Base-by-base conservation (phyloP, 2,329 filamentous ascomycete genomes). In the Neonectria hederae region DNA sequence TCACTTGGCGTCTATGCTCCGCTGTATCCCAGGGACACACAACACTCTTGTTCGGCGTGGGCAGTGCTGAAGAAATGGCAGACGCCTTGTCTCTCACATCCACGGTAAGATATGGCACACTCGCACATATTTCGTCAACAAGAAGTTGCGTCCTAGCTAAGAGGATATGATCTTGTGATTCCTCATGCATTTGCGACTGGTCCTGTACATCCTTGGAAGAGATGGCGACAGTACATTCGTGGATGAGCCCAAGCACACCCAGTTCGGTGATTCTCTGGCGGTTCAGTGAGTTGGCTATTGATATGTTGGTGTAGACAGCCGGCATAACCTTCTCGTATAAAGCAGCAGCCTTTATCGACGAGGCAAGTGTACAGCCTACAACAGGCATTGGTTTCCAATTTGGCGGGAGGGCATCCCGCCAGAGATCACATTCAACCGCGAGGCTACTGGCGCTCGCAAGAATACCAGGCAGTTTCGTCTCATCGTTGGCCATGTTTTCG, bases 101-200 rank as follows among this genome's bases (percentile, higher is more conserved):
- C 22, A 35, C 52, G 10, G 58, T 55, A 19, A 61, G 45, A 30
- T 38, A 62, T n/a, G 53, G 62, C n/a, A 62, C 53, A 19, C 26
- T 65, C 9, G 62, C 62, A 51, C 62, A 65, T 21, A 62, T 48
- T 35, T 62, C 62, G 53, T 61, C 51, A 21, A 65, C 38, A 10
- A 65, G 57, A 17, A 53, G 30, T 28, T 65, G 56, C 19, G 17
- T 38, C 24, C 53, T 56, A 4, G 7, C 21, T 46, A 40, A n/a
- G n/a, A 57, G n/a, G 10, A 21, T 24, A 10, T 9, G 10, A 28
- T 11, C 10, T 21, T 45, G 53, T 14, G 46, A 14, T 48, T 17
- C 24, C 7, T 9, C 14, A n/a, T 26, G 17, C 9, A 9, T 21
- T 17, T 30, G 26, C 17, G 24, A 26, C 8, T 48, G 10, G 5